phyloP scores from a whole-genome alignment of 2,329 filamentous ascomycete species.

The Sclerotinia minor region DNA sequence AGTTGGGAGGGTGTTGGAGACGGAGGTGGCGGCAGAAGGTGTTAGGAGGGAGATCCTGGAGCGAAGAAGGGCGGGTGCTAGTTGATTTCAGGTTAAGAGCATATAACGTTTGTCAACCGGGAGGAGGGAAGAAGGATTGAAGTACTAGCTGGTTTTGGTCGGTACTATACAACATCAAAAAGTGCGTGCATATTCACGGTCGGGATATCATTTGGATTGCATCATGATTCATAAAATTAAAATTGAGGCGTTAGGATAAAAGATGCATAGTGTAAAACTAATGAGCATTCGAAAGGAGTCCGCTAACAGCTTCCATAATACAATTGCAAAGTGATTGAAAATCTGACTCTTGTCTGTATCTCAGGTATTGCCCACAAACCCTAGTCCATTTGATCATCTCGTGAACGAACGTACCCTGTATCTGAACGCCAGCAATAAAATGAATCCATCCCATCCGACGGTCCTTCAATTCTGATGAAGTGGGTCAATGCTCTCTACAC shows the following conservation, averaged over 20 bases:
- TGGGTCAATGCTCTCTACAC: slow-evolving; percentile 68
- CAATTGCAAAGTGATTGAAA: slow-evolving; percentile 28
- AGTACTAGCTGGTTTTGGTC: background rate
- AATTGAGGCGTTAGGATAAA: slow-evolving; percentile 4
- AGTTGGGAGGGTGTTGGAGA: slow-evolving; percentile 78
- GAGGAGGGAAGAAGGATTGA: too few species aligned
- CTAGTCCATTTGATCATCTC: slow-evolving; percentile 35
- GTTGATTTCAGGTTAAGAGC: background rate
- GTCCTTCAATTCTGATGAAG: slow-evolving; percentile 48
- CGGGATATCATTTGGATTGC: background rate
- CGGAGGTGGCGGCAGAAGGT: slow-evolving; percentile 78
- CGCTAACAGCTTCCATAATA: slow-evolving; percentile 21
- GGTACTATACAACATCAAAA: background rate
- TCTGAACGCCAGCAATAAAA: slow-evolving; percentile 37
- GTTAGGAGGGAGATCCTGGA: slow-evolving; percentile 67
- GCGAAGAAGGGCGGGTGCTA: slow-evolving; percentile 51
- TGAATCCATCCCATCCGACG: slow-evolving; percentile 28
- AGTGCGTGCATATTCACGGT: background rate
- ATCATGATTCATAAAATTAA: background rate
- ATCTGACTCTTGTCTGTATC: slow-evolving; percentile 31
- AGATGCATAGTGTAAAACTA: slow-evolving; percentile 17
- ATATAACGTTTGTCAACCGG: background rate
- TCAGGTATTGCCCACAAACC: slow-evolving; percentile 37
- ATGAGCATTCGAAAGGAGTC: slow-evolving; percentile 23
- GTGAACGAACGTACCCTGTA: slow-evolving; percentile 39